Percentiles rank a stretch among this genome's conserved stretches.
phyloP scores from a whole-genome alignment of 306 rosid genomes.

The Elaeagnus macrophylla region DNA sequence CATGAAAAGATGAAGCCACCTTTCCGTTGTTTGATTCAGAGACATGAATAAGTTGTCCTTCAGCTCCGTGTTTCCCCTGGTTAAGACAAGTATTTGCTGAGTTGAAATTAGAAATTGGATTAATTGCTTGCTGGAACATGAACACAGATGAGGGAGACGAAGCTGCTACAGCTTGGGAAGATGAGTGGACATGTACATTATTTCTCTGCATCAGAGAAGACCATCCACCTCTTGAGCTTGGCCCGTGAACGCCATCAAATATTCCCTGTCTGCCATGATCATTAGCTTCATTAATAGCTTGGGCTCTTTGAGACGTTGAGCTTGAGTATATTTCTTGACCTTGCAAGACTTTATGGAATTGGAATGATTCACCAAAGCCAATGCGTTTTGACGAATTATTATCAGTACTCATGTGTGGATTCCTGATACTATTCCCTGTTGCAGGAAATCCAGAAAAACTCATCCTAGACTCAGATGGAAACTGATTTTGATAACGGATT shows the following conservation, averaged over 20 bases:
- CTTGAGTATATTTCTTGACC: constrained; percentile 97
- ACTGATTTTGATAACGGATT: constrained; percentile 35
- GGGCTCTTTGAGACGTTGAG: constrained; percentile 53
- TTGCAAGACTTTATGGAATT: constrained; percentile 99
- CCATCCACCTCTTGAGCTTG: constrained; percentile 56
- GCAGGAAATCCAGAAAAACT: constrained; percentile 51
- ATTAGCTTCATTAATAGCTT: constrained; percentile 30
- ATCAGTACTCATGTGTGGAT: constrained; percentile 37
- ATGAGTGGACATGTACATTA: constrained; percentile 30
- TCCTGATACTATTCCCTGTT: constrained; percentile 47
- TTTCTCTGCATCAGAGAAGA: constrained; percentile 33
- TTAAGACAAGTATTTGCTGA: constrained; percentile 14
- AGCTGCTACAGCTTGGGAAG: constrained; percentile 50
- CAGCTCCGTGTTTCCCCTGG: constrained; percentile 27
- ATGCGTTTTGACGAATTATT: constrained; percentile 42
- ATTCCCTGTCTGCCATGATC: constrained; percentile 48
- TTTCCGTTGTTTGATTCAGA: constrained; percentile 35
- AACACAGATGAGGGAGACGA: constrained; percentile 95
- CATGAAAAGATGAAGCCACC: constrained; percentile 19
- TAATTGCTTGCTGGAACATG: constrained; percentile 78
- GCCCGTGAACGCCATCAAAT: constrained; percentile 45
- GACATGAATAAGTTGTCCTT: constrained; percentile 14
- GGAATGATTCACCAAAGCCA: constrained; percentile 72
- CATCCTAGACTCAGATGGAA: constrained; percentile 55
- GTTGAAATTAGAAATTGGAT: constrained; percentile 34